These are phyloP conservation scores for Amanita pseudoporphyria DNA, from an alignment of 768 basidiomycete species.

Conservation along the genomic window DNA sequence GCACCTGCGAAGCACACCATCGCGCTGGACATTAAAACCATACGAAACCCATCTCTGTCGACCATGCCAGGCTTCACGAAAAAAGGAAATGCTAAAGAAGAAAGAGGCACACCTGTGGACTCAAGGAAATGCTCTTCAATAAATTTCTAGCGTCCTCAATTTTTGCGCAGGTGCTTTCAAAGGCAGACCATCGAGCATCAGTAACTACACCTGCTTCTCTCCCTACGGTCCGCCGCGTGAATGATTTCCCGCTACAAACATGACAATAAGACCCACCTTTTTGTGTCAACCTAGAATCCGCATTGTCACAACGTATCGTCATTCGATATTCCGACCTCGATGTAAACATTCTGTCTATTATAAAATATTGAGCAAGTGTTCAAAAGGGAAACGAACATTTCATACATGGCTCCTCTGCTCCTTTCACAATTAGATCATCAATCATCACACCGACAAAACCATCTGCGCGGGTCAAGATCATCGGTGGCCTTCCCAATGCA, in stretches of 20 bases:
- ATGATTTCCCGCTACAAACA: not conserved
- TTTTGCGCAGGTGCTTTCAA: conserved; percentile 22
- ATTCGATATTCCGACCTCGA: conserved; percentile 86
- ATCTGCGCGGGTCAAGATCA: conserved; percentile 74
- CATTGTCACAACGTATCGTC: conserved; percentile 83
- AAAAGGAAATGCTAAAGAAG: not conserved
- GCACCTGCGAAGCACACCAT: conserved; percentile 36
- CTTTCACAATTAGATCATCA: conserved; percentile 82
- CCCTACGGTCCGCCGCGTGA: conserved; percentile 20
- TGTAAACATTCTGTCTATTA: conserved; percentile 88
- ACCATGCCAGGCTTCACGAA: not conserved
- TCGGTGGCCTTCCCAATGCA: conserved; percentile 41
- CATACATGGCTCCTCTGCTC: conserved; percentile 86
- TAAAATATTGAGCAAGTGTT: not conserved
- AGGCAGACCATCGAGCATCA: conserved; percentile 31
- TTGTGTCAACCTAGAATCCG: conserved; percentile 72
- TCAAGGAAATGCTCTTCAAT: conserved; percentile 26
- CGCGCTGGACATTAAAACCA: conserved; percentile 34
- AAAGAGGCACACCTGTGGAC: conserved; percentile 29
- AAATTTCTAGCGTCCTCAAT: conserved; percentile 26
- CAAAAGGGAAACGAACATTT: conserved; percentile 7
- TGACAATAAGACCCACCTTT: conserved; percentile 37
- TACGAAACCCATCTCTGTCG: conserved; percentile 27
- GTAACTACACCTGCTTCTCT: conserved; percentile 35
- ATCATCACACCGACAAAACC: conserved; percentile 88